Conservation (phyloP, 139 green algal species). For the Micromonas commoda region DNA sequence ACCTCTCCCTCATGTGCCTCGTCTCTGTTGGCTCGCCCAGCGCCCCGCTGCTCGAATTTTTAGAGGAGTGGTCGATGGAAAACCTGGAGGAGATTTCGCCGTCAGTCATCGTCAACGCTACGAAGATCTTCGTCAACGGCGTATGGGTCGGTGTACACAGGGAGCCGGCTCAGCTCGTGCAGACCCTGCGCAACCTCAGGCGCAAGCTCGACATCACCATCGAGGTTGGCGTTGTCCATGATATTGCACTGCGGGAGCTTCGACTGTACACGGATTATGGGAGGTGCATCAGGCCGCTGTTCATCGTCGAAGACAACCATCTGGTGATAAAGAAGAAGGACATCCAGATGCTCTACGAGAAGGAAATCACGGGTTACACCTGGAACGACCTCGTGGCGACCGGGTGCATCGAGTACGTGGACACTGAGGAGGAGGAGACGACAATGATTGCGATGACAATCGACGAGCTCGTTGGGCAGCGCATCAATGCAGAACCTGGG, state of each 20-base stretch:
- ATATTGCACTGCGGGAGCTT: conserved; percentile 50
- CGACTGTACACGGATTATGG: conserved; percentile 52
- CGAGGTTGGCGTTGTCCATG: conserved; percentile 45
- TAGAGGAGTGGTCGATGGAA: conserved; percentile 54
- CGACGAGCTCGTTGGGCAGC: conserved; percentile 40
- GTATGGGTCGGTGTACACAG: conserved; percentile 71
- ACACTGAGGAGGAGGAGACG: conserved; percentile 92
- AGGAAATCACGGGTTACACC: conserved; percentile 37
- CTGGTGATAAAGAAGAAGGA: conserved; percentile 77
- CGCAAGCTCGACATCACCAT: conserved; percentile 45
- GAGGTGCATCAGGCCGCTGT: conserved; percentile 58
- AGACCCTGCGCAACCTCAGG: conserved; percentile 44
- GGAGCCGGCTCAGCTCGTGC: conserved; percentile 46
- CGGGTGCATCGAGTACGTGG: conserved; percentile 75
- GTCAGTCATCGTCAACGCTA: conserved; percentile 38
- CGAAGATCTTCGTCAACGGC: conserved; percentile 87
- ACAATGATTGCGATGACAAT: conserved; percentile 96
- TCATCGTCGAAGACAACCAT: conserved; percentile 82
- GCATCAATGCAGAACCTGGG: conserved; percentile 21
- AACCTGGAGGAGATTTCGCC: conserved; percentile 53
- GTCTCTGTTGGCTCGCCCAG: conserved; percentile 45
- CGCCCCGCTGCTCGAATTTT: conserved; percentile 48
- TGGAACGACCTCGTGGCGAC: conserved; percentile 51
- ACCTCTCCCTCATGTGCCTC: conserved; percentile 91
- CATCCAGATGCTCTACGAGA: conserved; percentile 52